Evolutionary conservation across 139 green algal species (phyloP), one percentile per base, ranked within the genome.

Genomic region (Axilococcus clingmanii): DNA sequence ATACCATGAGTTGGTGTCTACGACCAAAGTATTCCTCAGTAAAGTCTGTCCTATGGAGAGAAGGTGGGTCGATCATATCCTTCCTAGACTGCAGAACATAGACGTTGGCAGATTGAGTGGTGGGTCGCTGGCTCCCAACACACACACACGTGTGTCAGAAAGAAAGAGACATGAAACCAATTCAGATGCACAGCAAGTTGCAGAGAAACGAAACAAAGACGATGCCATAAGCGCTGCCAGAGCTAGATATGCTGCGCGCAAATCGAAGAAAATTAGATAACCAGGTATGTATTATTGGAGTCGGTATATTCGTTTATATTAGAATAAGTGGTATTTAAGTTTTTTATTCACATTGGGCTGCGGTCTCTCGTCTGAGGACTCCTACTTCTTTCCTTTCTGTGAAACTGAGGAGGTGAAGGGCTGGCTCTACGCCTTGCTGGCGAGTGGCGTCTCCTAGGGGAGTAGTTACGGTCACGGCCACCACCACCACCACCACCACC

Each of bases 1-100:
- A 12, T 97, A 94, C 60, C 83, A 96, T 50, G 83, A 94, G 71
- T 70, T 94, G 19, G 72, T 97, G 20, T 56, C 72, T 24, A 93
- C 83, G 1, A 71, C 60, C 1, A 56, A 71, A 2, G 69, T 80
- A 4, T 93, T 89, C 62, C 65, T 96, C 20, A 66, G 74, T 33
- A 66, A 81, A 55, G 85, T 92, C 33, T 94, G 84, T 53, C 67
- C 78, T 12, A 80, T 91, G 1, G 71, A 81, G 20, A 65, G 52
- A 2, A 48, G 69, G 14, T 95, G 81, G 78, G 78, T 93, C 29
- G 52, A 71, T 23, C 41, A 51, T 3, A 36, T 94, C n/a, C 56
- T 93, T 38, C 65, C 70, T 34, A 76, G 76, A 50, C 45, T 94
- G 20, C 60, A 69, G 7, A 66, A 69, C 25, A 65, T 85, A 5